phyloP scores from a whole-genome alignment of 2,329 filamentous ascomycete species.

The Aureobasidium pullulans region DNA sequence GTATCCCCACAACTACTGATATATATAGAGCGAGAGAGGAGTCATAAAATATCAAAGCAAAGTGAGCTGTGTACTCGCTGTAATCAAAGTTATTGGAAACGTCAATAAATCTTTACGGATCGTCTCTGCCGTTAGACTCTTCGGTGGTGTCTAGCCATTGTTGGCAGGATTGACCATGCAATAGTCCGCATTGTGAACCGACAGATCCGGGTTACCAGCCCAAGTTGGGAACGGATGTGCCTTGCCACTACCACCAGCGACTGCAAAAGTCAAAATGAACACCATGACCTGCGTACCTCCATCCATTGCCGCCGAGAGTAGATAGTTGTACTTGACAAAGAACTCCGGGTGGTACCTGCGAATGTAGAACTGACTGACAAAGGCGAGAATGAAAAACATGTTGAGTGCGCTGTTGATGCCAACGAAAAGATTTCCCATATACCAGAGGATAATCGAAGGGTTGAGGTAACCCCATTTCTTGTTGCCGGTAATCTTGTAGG shows the following conservation, averaged over 20 bases:
- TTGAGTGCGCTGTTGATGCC: conserved; percentile 36
- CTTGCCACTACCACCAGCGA: conserved; percentile 38
- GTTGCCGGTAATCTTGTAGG: conserved; percentile 25
- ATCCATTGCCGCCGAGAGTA: conserved; percentile 30
- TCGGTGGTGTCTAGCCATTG: no score
- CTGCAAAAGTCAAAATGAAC: conserved; percentile 31
- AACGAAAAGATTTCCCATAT: conserved; percentile 36
- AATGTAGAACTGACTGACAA: conserved; percentile 58
- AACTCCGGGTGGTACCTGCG: conserved; percentile 21
- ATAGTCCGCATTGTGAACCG: conserved; percentile 20
- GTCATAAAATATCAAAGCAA: no score
- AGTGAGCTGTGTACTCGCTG: no score
- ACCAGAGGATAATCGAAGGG: conserved; percentile 37
- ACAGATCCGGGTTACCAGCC: conserved; percentile 18
- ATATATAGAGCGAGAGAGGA: no score
- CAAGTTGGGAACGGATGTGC: conserved; percentile 20
- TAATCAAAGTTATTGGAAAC: no score
- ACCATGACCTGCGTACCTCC: conserved; percentile 30
- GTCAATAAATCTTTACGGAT: no score
- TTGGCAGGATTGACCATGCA: conserved; percentile 21
- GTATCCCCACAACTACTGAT: not conserved
- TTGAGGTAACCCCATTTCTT: conserved; percentile 31
- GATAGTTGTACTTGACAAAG: conserved; percentile 33
- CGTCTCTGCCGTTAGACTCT: no score
- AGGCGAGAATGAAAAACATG: conserved; percentile 59